Evolutionary conservation across 352 stramenopile genomes (phyloP), one percentile per base, ranked within the genome.

Genomic region (Achlya hypogyna): DNA sequence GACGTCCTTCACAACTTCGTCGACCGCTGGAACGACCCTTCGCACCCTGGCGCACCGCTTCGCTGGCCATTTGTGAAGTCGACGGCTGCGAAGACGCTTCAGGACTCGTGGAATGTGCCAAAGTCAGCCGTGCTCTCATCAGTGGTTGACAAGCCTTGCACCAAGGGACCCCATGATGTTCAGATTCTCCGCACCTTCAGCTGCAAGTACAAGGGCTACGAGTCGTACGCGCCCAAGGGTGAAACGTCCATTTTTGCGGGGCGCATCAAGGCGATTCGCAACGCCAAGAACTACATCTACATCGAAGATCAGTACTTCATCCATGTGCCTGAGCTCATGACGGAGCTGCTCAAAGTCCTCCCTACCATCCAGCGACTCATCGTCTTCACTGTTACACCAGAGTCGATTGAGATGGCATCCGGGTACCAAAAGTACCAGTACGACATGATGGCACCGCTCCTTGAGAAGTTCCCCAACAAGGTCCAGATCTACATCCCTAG

Each of bases 221-320:
- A 31, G 25, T 70, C 77, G 14, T 85, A 88, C 38, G 79, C 81
- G 0, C 81, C 81, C 0, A 52, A 62, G 2, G 75, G 81, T 20
- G 81, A 87, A 31, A 51, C 67, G 5, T 84, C 81, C 34, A 62
- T 86, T 16, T 76, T 84, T 51, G 59, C 76, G 3, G 66, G 76
- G 10, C 76, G 76, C 18, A 64, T 87, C 62, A 84, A 87, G 62
- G 79, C 75, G 18, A 78, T 86, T 35, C 65, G 68, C 25, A 78
- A 75, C 43, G 79, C 79, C 2, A 78, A 78, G 62, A 87, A 86
- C 68, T 87, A 75, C 51, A 79, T 87, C 34, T 87, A 84, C 72
- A 80, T 87, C 25, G 77, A 87, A 43, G 79, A 87, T 62, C 79
- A 87, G 71, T 87, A 87, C 71, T 85, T 87, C 42, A 68, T 84